A percentile compares a stretch with the other conserved stretches of the same genome.
phyloP scores from a whole-genome alignment of 495 filamentous ascomycete species.

The Penicillium maclennaniae region DNA sequence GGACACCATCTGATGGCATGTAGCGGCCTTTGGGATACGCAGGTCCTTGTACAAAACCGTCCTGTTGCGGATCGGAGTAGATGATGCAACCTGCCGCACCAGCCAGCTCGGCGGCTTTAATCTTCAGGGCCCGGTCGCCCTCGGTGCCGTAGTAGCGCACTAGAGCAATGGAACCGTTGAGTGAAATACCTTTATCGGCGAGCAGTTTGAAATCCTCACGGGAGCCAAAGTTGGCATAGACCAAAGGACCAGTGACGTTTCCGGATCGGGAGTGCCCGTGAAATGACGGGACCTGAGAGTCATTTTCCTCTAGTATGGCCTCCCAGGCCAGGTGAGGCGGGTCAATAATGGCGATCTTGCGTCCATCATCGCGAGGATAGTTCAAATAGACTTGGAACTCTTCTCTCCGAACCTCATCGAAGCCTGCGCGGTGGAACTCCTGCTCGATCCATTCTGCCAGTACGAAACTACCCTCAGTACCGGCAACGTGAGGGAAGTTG shows the following conservation, averaged over 20 bases:
- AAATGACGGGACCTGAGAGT: conserved; percentile 67
- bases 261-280: conserved; percentile 88
- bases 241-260: conserved; percentile 83
- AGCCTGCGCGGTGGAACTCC: conserved; percentile 60
- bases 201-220: conserved; percentile 75
- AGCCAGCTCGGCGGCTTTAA: conserved; percentile 82
- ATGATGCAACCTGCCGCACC: conserved; percentile 86
- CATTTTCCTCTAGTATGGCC: conserved; percentile 77
- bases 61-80: conserved; percentile 82
- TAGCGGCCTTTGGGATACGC: conserved; percentile 69
- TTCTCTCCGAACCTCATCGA: conserved; percentile 71
- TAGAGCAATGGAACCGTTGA: conserved; percentile 77
- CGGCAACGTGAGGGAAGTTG: conserved; percentile 79
- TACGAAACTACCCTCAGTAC: conserved; percentile 81
- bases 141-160: conserved; percentile 78
- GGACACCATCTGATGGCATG: conserved; percentile 76
- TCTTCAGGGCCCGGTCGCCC: conserved; percentile 68
- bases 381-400: conserved; percentile 87
- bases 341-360: conserved; percentile 77
- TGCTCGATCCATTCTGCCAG: conserved; percentile 78
- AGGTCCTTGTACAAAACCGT: conserved; percentile 67
- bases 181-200: conserved; percentile 62
- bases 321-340: conserved; percentile 68
- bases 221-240: conserved; percentile 92
- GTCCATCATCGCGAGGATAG: conserved; percentile 72